Evolutionary conservation across 2,329 filamentous ascomycete species (phyloP).

Genomic region (Botrytis porri): DNA sequence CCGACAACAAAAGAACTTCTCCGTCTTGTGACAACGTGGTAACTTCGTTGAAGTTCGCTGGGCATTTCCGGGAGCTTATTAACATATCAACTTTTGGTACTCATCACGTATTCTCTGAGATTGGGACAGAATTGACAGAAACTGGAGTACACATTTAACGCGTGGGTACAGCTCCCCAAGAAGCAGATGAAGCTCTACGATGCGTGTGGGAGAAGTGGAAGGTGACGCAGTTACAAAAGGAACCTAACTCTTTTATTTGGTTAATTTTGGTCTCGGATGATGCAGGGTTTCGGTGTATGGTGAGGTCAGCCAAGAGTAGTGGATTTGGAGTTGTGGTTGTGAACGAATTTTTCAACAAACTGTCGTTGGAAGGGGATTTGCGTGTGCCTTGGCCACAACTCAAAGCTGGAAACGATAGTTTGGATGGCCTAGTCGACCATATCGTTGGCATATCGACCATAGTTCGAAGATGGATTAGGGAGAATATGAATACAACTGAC

Average conservation of each 20-base stretch:
- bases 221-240: neutral
- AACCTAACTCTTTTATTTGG: neutral
- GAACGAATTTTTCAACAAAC: no score
- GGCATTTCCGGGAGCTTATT: neutral
- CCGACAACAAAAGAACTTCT: neutral
- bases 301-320: neutral
- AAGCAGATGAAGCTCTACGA: neutral
- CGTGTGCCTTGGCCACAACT: neutral
- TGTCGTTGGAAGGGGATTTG: neutral
- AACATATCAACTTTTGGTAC: neutral
- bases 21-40: neutral
- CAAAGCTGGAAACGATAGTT: neutral
- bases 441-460: neutral
- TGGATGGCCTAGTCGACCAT: neutral
- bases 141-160: neutral
- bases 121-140: neutral
- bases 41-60: neutral
- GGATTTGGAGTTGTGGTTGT: neutral
- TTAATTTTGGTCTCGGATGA: neutral
- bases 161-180: neutral
- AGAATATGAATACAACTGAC: neutral
- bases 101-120: neutral
- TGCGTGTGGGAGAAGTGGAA: neutral
- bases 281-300: neutral
- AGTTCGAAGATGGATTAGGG: neutral